phyloP scores from a whole-genome alignment of 768 basidiomycete species.

The Collybia nuda region DNA sequence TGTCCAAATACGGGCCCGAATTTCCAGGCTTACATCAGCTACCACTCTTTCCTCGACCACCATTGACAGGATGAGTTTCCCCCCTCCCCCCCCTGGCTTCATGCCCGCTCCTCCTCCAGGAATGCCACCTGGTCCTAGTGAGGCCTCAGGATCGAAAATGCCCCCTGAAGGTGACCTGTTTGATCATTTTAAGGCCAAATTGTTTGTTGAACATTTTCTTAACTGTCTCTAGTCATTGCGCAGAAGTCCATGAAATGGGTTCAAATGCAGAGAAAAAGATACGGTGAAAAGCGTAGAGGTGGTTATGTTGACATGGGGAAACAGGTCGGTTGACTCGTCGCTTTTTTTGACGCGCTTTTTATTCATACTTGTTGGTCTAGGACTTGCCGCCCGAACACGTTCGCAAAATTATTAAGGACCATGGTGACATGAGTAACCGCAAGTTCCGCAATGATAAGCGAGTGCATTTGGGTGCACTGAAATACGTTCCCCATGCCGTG shows the following conservation, averaged over 20 bases:
- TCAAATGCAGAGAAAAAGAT: conserved; percentile 90
- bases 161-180: conserved; percentile 43
- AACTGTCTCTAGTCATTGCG: conserved; percentile 53
- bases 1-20: conserved; percentile 9
- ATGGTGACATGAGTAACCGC: conserved; percentile 99
- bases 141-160: conserved; percentile 42
- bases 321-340: conserved; percentile 51
- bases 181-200: conserved; percentile 13
- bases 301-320: conserved; percentile 93
- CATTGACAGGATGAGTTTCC: conserved; percentile 50
- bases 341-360: conserved; percentile 9
- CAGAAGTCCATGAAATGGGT: conserved; percentile 97
- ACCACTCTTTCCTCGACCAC: conserved; percentile 35
- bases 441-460: conserved; percentile 99
- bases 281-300: conserved; percentile 87
- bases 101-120: conserved; percentile 51
- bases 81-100: conserved; percentile 56
- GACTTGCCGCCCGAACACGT: conserved; percentile 97
- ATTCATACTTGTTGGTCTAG: conserved; percentile 35
- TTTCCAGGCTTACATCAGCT: conserved; percentile 39
- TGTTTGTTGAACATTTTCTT: conserved; percentile 13
- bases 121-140: conserved; percentile 40
- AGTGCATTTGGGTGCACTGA: conserved; percentile 96
- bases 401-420: conserved; percentile 99
- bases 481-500: conserved; percentile 98